Conservation (phyloP, 208 protist genomes). For the Angomonas deanei region DNA sequence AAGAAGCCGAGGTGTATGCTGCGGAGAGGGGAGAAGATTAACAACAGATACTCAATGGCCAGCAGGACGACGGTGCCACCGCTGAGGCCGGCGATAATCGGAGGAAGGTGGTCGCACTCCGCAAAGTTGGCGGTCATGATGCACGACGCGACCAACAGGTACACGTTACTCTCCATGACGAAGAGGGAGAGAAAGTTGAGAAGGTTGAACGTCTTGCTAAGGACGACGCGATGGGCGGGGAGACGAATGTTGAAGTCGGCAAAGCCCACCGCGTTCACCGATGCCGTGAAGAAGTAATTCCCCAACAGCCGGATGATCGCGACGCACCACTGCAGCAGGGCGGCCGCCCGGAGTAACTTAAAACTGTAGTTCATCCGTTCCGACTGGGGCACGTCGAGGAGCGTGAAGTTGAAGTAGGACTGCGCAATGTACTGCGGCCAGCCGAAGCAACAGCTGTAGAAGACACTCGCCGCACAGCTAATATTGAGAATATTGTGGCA, state of each 20-base stretch:
- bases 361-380: slow-evolving; percentile 18
- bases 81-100: slow-evolving; percentile 21
- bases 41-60: not conserved
- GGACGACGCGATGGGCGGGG: slow-evolving; percentile 26
- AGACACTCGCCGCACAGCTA: slow-evolving; percentile 41
- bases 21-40: not conserved
- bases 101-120: slow-evolving; percentile 18
- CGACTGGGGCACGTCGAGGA: not conserved
- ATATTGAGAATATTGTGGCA: slow-evolving; percentile 59
- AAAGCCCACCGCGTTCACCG: slow-evolving; percentile 61
- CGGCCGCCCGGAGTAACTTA: slow-evolving; percentile 23
- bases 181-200: slow-evolving; percentile 45
- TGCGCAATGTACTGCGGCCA: slow-evolving; percentile 69
- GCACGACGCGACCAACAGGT: slow-evolving; percentile 22
- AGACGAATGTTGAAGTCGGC: slow-evolving; percentile 57
- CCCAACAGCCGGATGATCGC: slow-evolving; percentile 40
- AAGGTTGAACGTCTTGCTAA: slow-evolving; percentile 11
- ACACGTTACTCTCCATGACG: slow-evolving; percentile 52
- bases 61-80: slow-evolving; percentile 25
- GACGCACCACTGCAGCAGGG: slow-evolving; percentile 31
- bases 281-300: slow-evolving; percentile 47
- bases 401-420: slow-evolving; percentile 34
- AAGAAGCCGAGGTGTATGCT: too few relatives aligned
- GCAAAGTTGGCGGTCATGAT: not conserved
- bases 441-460: slow-evolving; percentile 44